Evolutionary conservation across 768 basidiomycete genomes (phyloP).

Genomic region (Mycena leptocephala): DNA sequence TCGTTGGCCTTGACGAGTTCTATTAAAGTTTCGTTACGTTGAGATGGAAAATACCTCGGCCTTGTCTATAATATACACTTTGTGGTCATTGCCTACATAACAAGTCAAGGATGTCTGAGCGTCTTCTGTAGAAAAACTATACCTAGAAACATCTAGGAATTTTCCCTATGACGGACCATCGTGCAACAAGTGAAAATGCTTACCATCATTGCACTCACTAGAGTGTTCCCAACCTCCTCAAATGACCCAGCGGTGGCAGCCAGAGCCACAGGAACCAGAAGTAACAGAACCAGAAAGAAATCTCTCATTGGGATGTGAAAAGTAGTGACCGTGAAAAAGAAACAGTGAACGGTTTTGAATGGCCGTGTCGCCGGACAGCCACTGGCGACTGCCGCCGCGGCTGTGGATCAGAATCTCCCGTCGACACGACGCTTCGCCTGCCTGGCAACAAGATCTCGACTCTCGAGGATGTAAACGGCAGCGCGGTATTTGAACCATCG

Average conservation of each 20-base stretch:
- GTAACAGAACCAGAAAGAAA: slow-evolving; percentile 48
- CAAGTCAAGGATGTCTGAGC: not conserved
- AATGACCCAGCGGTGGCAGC: slow-evolving; percentile 60
- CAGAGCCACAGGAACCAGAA: slow-evolving; percentile 45
- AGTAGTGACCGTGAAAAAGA: not conserved
- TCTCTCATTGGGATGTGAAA: slow-evolving; percentile 32
- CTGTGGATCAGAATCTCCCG: too few species aligned
- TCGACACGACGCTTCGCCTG: too few species aligned
- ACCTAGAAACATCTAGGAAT: slow-evolving; percentile 79
- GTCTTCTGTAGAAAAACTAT: too few species aligned
- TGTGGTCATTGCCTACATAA: not conserved
- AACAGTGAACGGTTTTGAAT: too few species aligned
- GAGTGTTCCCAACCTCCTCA: slow-evolving; percentile 56
- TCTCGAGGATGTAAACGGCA: too few species aligned
- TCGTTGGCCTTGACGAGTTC: slow-evolving; percentile 58
- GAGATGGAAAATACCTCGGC: slow-evolving; percentile 63
- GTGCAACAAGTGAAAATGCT: too few species aligned
- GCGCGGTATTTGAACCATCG: too few species aligned
- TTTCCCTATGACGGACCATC: not conserved
- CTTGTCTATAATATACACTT: slow-evolving; percentile 89
- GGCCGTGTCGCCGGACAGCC: too few species aligned
- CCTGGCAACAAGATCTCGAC: too few species aligned
- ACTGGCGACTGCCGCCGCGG: too few species aligned
- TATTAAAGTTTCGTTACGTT: too few species aligned
- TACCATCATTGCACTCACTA: slow-evolving; percentile 37